These are phyloP conservation scores for Solanum piurae DNA, from an alignment of 257 asterid genomes.

Conservation along the genomic window DNA sequence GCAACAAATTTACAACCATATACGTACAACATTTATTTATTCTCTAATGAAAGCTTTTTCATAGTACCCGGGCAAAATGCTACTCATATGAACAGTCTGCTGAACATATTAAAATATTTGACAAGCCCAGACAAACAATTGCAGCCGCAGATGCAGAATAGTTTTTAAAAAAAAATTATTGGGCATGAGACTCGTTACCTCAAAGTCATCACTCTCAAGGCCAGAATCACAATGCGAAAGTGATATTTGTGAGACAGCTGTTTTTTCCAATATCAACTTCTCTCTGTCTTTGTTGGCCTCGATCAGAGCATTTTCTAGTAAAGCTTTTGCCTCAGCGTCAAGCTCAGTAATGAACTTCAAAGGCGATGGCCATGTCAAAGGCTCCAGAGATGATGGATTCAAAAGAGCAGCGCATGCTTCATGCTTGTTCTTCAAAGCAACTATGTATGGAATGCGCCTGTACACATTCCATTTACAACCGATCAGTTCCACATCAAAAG, in stretches of 20 bases:
- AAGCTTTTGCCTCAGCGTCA: constrained; percentile 51
- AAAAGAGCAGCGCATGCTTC: constrained; percentile 61
- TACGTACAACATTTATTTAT: not conserved
- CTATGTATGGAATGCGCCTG: constrained; percentile 71
- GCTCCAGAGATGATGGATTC: constrained; percentile 77
- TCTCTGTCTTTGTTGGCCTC: constrained; percentile 71
- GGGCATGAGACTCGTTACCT: constrained; percentile 32
- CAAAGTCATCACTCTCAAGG: constrained; percentile 34
- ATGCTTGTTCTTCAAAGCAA: constrained; percentile 65
- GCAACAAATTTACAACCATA: not conserved
- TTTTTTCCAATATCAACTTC: constrained; percentile 40
- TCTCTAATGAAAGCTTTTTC: not conserved
- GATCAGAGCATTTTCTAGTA: constrained; percentile 56
- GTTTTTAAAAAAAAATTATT: not conserved
- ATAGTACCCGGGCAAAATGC: not conserved
- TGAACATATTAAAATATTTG: not conserved
- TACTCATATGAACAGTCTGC: not conserved
- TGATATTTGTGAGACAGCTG: constrained; percentile 16
- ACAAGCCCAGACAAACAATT: not conserved
- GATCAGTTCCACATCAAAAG: not conserved
- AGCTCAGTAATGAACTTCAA: constrained; percentile 73
- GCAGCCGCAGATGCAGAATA: not conserved
- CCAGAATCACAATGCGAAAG: constrained; percentile 12
- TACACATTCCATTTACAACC: constrained; percentile 1
- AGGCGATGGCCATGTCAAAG: constrained; percentile 73